Conservation (phyloP, 495 filamentous ascomycete genomes). For the Tuber brumale region DNA sequence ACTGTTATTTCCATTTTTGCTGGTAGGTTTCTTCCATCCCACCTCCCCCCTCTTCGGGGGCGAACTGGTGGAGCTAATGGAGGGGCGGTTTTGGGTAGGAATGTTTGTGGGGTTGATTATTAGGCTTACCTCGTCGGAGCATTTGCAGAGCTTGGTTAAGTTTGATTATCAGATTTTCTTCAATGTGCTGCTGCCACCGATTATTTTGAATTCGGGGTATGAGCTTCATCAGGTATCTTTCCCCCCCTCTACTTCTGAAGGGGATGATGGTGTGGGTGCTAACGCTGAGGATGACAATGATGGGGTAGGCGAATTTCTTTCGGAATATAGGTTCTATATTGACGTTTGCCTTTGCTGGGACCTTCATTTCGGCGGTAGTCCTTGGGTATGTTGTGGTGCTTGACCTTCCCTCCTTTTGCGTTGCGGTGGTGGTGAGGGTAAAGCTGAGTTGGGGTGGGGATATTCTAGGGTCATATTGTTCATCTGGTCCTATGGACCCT, state of each 20-base stretch:
- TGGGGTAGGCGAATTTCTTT: slow-evolving; percentile 78
- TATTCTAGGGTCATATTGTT: slow-evolving; percentile 58
- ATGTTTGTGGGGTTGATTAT: slow-evolving; percentile 94
- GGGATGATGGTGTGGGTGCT: neutral
- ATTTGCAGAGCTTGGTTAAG: slow-evolving; percentile 78
- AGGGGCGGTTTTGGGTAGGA: slow-evolving; percentile 49
- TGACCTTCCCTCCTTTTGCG: neutral
- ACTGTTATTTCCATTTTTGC: slow-evolving; percentile 98
- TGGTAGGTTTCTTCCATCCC: slow-evolving; percentile 52
- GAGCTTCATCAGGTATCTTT: slow-evolving; percentile 72
- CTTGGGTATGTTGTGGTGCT: slow-evolving; percentile 50
- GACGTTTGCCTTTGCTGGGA: slow-evolving; percentile 97
- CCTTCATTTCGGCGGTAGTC: slow-evolving; percentile 92
- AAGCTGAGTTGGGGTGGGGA: neutral
- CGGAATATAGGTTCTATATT: slow-evolving; percentile 96
- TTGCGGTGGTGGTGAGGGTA: neutral
- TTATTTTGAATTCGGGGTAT: slow-evolving; percentile 94
- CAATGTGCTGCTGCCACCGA: slow-evolving; percentile 92
- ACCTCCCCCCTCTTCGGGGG: neutral
- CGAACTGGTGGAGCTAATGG: neutral
- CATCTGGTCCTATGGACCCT: slow-evolving; percentile 77
- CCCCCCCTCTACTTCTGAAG: slow-evolving; percentile 7
- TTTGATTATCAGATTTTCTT: slow-evolving; percentile 99
- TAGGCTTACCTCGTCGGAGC: slow-evolving; percentile 66
- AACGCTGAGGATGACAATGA: neutral